A percentile compares a stretch with the other conserved stretches of the same genome.
Evolutionary conservation across 2,329 filamentous ascomycete species (phyloP).

Genomic region (Metarhizium guizhouense): DNA sequence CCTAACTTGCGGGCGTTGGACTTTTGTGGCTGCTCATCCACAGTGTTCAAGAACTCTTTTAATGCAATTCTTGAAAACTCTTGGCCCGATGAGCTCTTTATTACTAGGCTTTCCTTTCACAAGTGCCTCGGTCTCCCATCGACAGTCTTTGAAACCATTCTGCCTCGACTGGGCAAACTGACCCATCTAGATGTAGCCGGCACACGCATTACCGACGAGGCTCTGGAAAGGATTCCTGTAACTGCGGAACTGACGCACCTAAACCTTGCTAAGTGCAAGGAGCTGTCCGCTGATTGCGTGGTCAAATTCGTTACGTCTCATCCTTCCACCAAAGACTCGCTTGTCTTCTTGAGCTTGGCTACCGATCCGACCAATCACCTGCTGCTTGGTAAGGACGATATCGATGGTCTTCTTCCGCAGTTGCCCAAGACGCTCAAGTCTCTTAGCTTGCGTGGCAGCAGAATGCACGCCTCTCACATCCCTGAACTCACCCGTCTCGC

Average conservation of each 20-base stretch:
- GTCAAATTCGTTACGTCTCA: slow-evolving; percentile 64
- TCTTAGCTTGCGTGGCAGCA: slow-evolving; percentile 67
- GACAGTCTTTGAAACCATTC: slow-evolving; percentile 56
- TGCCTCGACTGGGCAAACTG: slow-evolving; percentile 60
- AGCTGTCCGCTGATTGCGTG: slow-evolving; percentile 56
- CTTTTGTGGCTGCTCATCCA: slow-evolving; percentile 67
- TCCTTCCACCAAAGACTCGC: slow-evolving; percentile 52
- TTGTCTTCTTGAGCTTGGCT: slow-evolving; percentile 66
- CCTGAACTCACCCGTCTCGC: slow-evolving; percentile 54
- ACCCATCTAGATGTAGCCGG: slow-evolving; percentile 76
- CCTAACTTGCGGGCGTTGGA: slow-evolving; percentile 60
- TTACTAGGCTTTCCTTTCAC: slow-evolving; percentile 66
- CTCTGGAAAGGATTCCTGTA: slow-evolving; percentile 60
- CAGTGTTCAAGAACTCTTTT: slow-evolving; percentile 58
- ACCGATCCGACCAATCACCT: slow-evolving; percentile 65
- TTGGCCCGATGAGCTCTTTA: slow-evolving; percentile 45
- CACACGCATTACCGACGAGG: slow-evolving; percentile 64
- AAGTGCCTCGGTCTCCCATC: slow-evolving; percentile 66
- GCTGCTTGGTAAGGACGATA: slow-evolving; percentile 56
- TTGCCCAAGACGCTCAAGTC: slow-evolving; percentile 62
- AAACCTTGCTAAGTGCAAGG: slow-evolving; percentile 67
- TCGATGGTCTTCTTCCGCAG: slow-evolving; percentile 54
- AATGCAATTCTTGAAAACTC: slow-evolving; percentile 41
- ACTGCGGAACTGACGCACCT: slow-evolving; percentile 68
- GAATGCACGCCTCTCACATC: slow-evolving; percentile 57